phyloP scores from a whole-genome alignment of 768 basidiomycete species.

The Russula vinacea region DNA sequence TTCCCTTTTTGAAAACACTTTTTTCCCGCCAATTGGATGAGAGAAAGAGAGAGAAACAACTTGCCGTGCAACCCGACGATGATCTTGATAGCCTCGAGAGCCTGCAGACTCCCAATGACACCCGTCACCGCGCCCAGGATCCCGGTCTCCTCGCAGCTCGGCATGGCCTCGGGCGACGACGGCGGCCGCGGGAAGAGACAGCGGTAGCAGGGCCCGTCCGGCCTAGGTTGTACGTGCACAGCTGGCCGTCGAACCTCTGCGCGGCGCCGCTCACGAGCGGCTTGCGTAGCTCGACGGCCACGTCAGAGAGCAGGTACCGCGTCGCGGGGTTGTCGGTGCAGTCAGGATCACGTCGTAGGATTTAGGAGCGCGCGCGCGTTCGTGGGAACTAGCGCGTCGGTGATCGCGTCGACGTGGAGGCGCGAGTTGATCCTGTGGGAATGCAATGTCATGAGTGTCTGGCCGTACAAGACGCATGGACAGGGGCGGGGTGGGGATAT shows the following conservation, averaged over 20 bases:
- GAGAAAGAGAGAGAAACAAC: conserved; percentile 17
- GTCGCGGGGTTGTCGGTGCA: conserved; percentile 94
- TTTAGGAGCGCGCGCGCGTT: conserved; percentile 64
- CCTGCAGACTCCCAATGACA: conserved; percentile 85
- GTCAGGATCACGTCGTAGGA: conserved; percentile 76
- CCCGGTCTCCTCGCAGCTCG: conserved; percentile 85
- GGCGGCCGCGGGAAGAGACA: conserved; percentile 88
- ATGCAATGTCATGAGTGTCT: background rate
- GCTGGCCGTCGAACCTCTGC: conserved; percentile 77
- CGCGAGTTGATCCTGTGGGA: conserved; percentile 69
- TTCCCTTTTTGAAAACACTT: too few species aligned
- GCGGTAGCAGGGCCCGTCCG: conserved; percentile 83
- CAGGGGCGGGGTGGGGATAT: background rate
- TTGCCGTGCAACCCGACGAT: conserved; percentile 64
- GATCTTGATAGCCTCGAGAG: conserved; percentile 81
- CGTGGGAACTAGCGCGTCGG: conserved; percentile 49
- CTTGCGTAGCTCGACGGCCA: conserved; percentile 67
- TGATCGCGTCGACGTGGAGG: conserved; percentile 55
- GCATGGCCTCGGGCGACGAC: conserved; percentile 46
- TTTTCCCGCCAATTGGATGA: background rate
- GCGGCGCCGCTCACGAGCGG: conserved; percentile 94
- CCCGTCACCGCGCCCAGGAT: conserved; percentile 89
- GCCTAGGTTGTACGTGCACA: conserved; percentile 69
- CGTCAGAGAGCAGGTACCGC: conserved; percentile 90
- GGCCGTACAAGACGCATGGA: background rate